phyloP scores from a whole-genome alignment of 176 grass and related monocot genomes.

The Metroxylon sagu region DNA sequence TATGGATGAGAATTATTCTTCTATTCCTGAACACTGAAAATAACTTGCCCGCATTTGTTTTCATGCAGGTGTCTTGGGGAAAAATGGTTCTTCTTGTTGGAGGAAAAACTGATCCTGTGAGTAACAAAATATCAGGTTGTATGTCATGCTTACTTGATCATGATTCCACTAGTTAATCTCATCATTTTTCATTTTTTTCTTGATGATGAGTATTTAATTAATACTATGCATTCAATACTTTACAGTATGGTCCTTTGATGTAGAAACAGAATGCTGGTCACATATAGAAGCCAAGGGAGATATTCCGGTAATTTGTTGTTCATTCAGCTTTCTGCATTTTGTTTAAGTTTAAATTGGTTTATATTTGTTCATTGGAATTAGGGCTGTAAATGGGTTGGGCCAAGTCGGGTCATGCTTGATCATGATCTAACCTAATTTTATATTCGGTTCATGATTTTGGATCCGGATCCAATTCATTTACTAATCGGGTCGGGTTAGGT shows the following conservation, averaged over 20 bases:
- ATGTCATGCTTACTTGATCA: constrained; percentile 15
- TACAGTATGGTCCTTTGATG: constrained; percentile 86
- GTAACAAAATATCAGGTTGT: constrained; percentile 72
- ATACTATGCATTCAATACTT: constrained; percentile 32
- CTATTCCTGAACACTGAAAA: not conserved
- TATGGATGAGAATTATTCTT: not conserved
- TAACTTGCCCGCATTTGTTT: not conserved
- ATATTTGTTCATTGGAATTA: too few relatives aligned
- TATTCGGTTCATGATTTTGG: too few relatives aligned
- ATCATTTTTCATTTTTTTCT: constrained; percentile 7
- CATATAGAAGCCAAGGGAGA: constrained; percentile 83
- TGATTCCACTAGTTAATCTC: constrained; percentile 10
- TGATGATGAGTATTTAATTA: constrained; percentile 20
- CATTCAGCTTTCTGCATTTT: not conserved
- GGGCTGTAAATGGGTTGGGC: too few relatives aligned
- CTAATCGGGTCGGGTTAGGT: too few relatives aligned
- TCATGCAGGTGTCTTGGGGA: constrained; percentile 70
- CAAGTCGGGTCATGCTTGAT: too few relatives aligned
- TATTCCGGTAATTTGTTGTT: constrained; percentile 55
- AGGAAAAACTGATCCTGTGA: constrained; percentile 79
- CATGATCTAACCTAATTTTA: too few relatives aligned
- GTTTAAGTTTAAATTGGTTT: too few relatives aligned
- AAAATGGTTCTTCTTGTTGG: constrained; percentile 86
- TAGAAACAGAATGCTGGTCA: constrained; percentile 67
- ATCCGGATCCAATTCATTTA: too few relatives aligned